These are phyloP conservation scores for Chytriomyces hyalinus DNA, from an alignment of 192 early-diverging fungal species.

Conservation along the genomic window DNA sequence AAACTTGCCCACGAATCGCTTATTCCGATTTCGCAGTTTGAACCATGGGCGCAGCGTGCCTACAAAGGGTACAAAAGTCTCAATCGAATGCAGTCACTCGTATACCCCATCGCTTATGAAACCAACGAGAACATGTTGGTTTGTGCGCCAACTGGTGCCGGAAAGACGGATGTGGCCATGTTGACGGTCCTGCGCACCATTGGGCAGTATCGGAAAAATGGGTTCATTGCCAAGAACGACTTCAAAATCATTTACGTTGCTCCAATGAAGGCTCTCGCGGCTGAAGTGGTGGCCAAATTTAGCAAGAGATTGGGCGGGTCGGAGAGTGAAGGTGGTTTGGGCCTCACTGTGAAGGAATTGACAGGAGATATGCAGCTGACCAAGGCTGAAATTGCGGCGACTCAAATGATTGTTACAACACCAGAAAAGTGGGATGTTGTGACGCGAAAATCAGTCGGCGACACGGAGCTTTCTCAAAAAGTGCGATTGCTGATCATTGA, in stretches of 20 bases:
- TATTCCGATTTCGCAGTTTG: constrained; percentile 73
- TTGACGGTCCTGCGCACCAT: constrained; percentile 87
- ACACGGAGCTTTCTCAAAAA: constrained; percentile 89
- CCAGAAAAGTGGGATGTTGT: constrained; percentile 99
- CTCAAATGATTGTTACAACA: constrained; percentile 98
- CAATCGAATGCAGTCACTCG: constrained; percentile 95
- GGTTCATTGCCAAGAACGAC: constrained; percentile 74
- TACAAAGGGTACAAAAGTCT: constrained; percentile 87
- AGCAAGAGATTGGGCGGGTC: constrained; percentile 67
- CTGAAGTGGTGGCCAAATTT: constrained; percentile 86
- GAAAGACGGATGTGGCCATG: constrained; percentile 98
- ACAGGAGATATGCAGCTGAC: constrained; percentile 99
- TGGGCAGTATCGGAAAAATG: constrained; percentile 60
- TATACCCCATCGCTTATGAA: constrained; percentile 90
- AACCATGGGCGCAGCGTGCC: constrained; percentile 67
- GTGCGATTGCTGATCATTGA: constrained; percentile 94
- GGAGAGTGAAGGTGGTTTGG: constrained; percentile 68
- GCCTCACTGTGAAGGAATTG: constrained; percentile 87
- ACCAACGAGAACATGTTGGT: constrained; percentile 99
- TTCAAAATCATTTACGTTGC: constrained; percentile 99
- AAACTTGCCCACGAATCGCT: constrained; percentile 66
- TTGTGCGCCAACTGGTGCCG: constrained; percentile 96
- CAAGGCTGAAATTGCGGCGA: constrained; percentile 87
- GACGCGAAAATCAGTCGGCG: constrained; percentile 93
- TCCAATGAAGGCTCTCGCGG: constrained; percentile 29